Base-by-base conservation (phyloP, 1,284 basidiomycete genomes). In the Phylloporus gajari region DNA sequence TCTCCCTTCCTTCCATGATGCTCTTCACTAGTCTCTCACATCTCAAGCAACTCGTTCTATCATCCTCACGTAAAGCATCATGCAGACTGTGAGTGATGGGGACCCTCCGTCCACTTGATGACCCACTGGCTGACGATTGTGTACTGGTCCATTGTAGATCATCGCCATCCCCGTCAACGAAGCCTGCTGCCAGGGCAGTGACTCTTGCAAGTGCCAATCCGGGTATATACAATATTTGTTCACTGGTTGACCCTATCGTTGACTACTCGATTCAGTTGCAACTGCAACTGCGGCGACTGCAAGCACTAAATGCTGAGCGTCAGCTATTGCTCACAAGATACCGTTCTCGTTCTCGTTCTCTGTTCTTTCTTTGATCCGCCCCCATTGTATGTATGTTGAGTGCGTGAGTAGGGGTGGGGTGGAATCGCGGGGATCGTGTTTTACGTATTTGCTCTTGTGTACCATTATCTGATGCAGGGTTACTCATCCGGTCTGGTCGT, bases 81-180 rank as follows among this genome's bases (percentile, higher is more conserved):
- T 79, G 78, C 73, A 79, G 65, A 79, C 60, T 3, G 76, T 77
- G 46, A 76, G 78, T 66, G 65, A 40, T 30, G 30, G 0, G 25
- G 6, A 48, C 12, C 9, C 19, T 56, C 8, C 3, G 11, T 27
- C 19, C 7, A 27, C 40, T 53, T 6, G 46, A 38, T 30, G 46
- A 44, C 13, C 11, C 17, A 58, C 40, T 65, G 35, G 27, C 68
- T 71, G 65, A 70, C 44, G 46, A 3, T 35, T 6, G 19, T 9
- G n/a, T 30, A 15, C 11, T 11, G 61, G 19, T 8, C 21, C n/a
- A 8, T 58, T 65, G 30, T 17, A 78, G 77, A 35, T 72, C 67
- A 71, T 27, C 65, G 68, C 79, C 61, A 71, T 77, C 72, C 78
- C 73, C 40, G 72, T 79, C 15, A 79, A 78, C 70, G 62, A 79